phyloP scores from a whole-genome alignment of 768 basidiomycete species.

The Scleroderma bovista region DNA sequence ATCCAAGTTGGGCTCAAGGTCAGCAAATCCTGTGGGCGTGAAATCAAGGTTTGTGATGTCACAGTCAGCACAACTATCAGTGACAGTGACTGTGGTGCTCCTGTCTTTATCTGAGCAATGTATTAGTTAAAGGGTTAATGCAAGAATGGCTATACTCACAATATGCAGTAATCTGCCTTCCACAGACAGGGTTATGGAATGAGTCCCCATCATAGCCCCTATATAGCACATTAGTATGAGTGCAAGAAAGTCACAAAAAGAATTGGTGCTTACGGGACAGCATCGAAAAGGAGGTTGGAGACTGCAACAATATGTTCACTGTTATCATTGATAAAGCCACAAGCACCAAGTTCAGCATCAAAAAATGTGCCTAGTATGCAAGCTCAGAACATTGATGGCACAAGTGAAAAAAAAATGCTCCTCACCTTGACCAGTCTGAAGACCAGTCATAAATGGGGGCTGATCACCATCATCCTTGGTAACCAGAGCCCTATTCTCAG shows the following conservation, averaged over 20 bases:
- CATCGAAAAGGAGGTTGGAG: constrained; percentile 22
- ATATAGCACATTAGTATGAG: constrained; percentile 16
- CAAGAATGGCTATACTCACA: constrained; percentile 36
- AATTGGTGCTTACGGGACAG: constrained; percentile 17
- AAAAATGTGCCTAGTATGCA: constrained; percentile 22
- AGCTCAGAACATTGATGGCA: background rate
- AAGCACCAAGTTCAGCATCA: constrained; percentile 28
- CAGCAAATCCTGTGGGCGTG: constrained; percentile 52
- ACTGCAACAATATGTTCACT: constrained; percentile 29
- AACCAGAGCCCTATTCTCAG: too few relatives aligned
- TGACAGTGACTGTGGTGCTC: constrained; percentile 42
- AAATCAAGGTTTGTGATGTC: constrained; percentile 51
- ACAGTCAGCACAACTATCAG: constrained; percentile 61
- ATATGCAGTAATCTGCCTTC: constrained; percentile 36
- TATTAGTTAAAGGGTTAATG: constrained; percentile 1
- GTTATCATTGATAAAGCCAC: constrained; percentile 25
- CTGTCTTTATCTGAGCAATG: constrained; percentile 46
- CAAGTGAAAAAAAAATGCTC: too few relatives aligned
- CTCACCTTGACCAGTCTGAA: too few relatives aligned
- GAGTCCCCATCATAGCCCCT: constrained; percentile 61
- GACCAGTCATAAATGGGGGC: too few relatives aligned
- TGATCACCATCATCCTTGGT: too few relatives aligned
- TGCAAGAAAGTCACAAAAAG: background rate
- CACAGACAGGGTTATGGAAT: constrained; percentile 70
- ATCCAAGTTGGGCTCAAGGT: constrained; percentile 37